Conservation (phyloP, 1,139 yeast genomes). For the Suzukiozyma palmioleophila region DNA sequence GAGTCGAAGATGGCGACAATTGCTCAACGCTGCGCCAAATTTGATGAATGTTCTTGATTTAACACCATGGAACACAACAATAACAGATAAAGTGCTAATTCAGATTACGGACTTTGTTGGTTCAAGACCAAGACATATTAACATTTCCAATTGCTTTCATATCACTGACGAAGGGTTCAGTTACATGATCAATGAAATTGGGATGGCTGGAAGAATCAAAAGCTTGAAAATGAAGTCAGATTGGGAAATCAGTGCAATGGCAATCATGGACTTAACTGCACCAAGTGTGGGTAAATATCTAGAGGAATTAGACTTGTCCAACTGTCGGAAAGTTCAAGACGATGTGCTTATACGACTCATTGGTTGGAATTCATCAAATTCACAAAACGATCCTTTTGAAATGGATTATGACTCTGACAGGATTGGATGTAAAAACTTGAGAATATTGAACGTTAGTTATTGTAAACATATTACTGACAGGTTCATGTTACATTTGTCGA, state of each 20-base stretch:
- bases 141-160: slow-evolving; percentile 72
- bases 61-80: slow-evolving; percentile 54
- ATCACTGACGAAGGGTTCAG: slow-evolving; percentile 72
- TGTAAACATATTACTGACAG: slow-evolving; percentile 72
- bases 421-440: slow-evolving; percentile 57
- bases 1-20: slow-evolving; percentile 63
- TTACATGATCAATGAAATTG: slow-evolving; percentile 66
- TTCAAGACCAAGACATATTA: slow-evolving; percentile 54
- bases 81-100: slow-evolving; percentile 54
- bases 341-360: slow-evolving; percentile 62
- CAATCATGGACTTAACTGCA: slow-evolving; percentile 70
- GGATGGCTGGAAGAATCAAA: slow-evolving; percentile 56
- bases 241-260: slow-evolving; percentile 79
- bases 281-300: slow-evolving; percentile 59
- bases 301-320: slow-evolving; percentile 60
- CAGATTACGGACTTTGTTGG: slow-evolving; percentile 69
- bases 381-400: slow-evolving; percentile 5
- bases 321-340: slow-evolving; percentile 71
- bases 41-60: slow-evolving; percentile 51
- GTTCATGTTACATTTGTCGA: slow-evolving; percentile 59
- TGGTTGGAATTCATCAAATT: slow-evolving; percentile 39
- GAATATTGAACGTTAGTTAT: slow-evolving; percentile 55
- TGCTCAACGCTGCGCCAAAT: slow-evolving; percentile 52
- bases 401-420: slow-evolving; percentile 15
- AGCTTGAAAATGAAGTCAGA: slow-evolving; percentile 59